Conservation (phyloP, 129 eudicot species). For the Flaveria trinervia region DNA sequence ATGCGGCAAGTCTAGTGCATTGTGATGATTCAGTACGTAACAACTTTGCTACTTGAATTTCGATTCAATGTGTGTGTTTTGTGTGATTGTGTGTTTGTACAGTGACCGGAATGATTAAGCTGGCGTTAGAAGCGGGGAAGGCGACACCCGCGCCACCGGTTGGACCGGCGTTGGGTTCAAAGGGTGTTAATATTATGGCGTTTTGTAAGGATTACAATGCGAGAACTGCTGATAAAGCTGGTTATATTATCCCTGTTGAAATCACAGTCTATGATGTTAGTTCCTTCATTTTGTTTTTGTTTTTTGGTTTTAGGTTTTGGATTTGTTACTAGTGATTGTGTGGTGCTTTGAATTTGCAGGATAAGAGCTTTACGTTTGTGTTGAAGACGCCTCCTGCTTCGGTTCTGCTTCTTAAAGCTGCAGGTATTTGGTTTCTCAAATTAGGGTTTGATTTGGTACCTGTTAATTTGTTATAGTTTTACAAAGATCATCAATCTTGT, state of each 20-base stretch:
- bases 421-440: conserved; percentile 52
- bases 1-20: too few species aligned
- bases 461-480: background rate
- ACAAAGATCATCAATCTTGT: too few species aligned
- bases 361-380: conserved; percentile 89
- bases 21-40: too few species aligned
- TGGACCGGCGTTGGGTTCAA: conserved; percentile 96
- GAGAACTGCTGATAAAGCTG: conserved; percentile 94
- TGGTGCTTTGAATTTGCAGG: conserved; percentile 46
- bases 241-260: conserved; percentile 92
- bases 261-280: conserved; percentile 91
- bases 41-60: background rate
- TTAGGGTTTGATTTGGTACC: background rate
- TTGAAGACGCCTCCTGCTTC: conserved; percentile 99
- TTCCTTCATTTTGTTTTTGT: background rate
- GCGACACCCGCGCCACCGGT: conserved; percentile 98
- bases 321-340: background rate
- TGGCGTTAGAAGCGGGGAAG: conserved; percentile 96
- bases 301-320: background rate
- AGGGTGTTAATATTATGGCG: conserved; percentile 94
- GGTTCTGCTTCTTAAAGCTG: conserved; percentile 90
- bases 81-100: conserved; percentile 25
- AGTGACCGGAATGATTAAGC: conserved; percentile 88
- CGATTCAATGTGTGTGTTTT: background rate
- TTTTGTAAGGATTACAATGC: conserved; percentile 99